Evolutionary conservation across 805 yeast genomes (phyloP), one percentile per base, ranked within the genome.

Genomic region (Blastobotrys muscicola): DNA sequence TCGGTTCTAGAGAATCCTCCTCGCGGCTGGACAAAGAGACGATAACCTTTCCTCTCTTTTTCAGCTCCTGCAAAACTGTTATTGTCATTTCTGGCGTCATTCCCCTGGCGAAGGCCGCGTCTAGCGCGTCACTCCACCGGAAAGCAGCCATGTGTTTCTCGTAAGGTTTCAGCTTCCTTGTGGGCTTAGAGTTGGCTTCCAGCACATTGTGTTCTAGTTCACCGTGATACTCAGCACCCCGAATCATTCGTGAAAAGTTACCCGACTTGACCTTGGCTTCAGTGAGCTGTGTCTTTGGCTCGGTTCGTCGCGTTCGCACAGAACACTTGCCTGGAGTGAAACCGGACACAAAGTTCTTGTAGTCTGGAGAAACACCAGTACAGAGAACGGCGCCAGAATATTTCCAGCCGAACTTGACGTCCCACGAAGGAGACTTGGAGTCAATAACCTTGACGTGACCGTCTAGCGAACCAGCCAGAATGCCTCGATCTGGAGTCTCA

Each of bases 371-470:
- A 8, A 85, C 82, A 10, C 89, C 97, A 59, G 95, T 80, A 54
- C 85, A 72, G 53, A 92, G 69, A 0, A 92, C 96, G 33, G 95
- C 94, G 16, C 90, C 86, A 31, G 96, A 95, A 58, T 84, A 90
- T 64, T 89, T 90, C 97, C 97, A 90, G 39, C 97, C 97, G 60
- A 87, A 90, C 60, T 82, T 85, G 48, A 90, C 95, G 48, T 82
- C 83, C 85, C 90, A 89, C 13, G 44, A 43, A 23, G 63, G 55
- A 10, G 81, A 74, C 23, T 74, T 65, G 33, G 85, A 76, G 62
- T 89, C 97, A 60, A 90, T 85, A 37, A 89, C 89, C 64, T 92
- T 92, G 47, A 92, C 95, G 63, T 92, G 98, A 14, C 98, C 98
- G 65, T 92, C 98, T 45, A 92, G 69, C 0, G 97, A 87, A 12